phyloP scores from a whole-genome alignment of 352 stramenopile species.

The Phytophthora fragariaefolia region DNA sequence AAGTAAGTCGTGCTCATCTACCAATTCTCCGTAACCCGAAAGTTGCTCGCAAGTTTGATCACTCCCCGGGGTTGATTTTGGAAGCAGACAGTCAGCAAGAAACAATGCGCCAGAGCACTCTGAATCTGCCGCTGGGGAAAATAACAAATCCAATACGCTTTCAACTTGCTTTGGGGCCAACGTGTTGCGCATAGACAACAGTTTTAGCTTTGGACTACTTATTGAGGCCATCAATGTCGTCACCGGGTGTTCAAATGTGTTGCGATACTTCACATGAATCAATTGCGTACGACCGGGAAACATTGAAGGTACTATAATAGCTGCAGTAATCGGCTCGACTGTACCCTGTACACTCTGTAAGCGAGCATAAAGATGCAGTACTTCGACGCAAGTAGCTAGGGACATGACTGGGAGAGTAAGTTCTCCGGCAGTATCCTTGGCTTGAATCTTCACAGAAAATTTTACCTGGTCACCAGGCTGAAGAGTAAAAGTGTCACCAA shows the following conservation, averaged over 20 bases:
- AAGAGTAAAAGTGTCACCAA: slow-evolving; percentile 37
- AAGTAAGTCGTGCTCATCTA: slow-evolving; percentile 38
- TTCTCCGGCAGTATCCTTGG: slow-evolving; percentile 27
- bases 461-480: slow-evolving; percentile 34
- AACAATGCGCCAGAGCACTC: slow-evolving; percentile 38
- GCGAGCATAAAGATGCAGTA: slow-evolving; percentile 43
- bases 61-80: slow-evolving; percentile 4
- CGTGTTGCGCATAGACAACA: slow-evolving; percentile 29
- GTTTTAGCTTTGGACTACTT: slow-evolving; percentile 22
- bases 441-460: slow-evolving; percentile 37
- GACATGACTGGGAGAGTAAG: slow-evolving; percentile 47
- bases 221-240: slow-evolving; percentile 24
- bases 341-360: slow-evolving; percentile 44
- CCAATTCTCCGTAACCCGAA: slow-evolving; percentile 45
- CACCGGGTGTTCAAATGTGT: slow-evolving; percentile 50
- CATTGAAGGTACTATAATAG: slow-evolving; percentile 42
- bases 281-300: slow-evolving; percentile 42
- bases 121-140: slow-evolving; percentile 40
- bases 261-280: slow-evolving; percentile 50
- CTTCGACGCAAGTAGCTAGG: slow-evolving; percentile 43
- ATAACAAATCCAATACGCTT: slow-evolving; percentile 37
- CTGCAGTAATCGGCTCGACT: slow-evolving; percentile 34
- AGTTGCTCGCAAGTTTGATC: slow-evolving; percentile 37
- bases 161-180: slow-evolving; percentile 29
- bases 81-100: slow-evolving; percentile 49